Percentiles rank a stretch among this genome's conserved stretches.
Conservation (phyloP, 805 yeast genomes). For the Ogataea parapolymorpha region DNA sequence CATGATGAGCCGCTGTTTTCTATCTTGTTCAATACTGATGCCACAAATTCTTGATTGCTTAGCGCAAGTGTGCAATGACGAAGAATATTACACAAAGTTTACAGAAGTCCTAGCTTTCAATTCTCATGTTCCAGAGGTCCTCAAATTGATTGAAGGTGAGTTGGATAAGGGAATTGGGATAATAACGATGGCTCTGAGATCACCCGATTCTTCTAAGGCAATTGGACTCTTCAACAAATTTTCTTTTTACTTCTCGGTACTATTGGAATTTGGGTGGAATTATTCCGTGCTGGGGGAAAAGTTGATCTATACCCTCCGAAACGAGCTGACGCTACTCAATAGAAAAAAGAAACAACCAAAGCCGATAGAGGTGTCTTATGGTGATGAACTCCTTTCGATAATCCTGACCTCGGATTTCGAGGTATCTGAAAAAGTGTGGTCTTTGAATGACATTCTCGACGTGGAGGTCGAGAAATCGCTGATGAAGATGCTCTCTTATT, state of each 20-base stretch:
- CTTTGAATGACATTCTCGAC: background rate
- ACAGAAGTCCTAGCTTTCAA: slow-evolving; percentile 16
- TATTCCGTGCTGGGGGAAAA: slow-evolving; percentile 6
- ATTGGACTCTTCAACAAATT: slow-evolving; percentile 11
- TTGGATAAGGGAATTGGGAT: slow-evolving; percentile 16
- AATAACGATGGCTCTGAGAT: slow-evolving; percentile 19
- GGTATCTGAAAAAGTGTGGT: background rate
- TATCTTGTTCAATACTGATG: slow-evolving; percentile 35
- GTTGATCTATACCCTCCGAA: slow-evolving; percentile 12
- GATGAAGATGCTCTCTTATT: background rate
- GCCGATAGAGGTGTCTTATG: slow-evolving; percentile 11
- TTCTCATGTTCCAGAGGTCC: slow-evolving; percentile 12
- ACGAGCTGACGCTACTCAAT: slow-evolving; percentile 13
- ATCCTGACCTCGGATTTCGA: slow-evolving; percentile 4
- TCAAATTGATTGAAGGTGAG: slow-evolving; percentile 1
- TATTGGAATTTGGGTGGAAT: slow-evolving; percentile 6
- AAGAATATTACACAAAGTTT: slow-evolving; percentile 9
- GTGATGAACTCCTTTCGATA: slow-evolving; percentile 22
- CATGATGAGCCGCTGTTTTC: slow-evolving; percentile 33
- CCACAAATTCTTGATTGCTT: slow-evolving; percentile 35
- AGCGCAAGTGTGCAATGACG: slow-evolving; percentile 19
- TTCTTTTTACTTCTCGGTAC: slow-evolving; percentile 8
- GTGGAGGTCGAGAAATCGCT: background rate
- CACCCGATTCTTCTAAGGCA: slow-evolving; percentile 28
- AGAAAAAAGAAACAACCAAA: background rate